Evolutionary conservation across 768 basidiomycete species (phyloP).

Genomic region (Sporobolomyces pararoseus): DNA sequence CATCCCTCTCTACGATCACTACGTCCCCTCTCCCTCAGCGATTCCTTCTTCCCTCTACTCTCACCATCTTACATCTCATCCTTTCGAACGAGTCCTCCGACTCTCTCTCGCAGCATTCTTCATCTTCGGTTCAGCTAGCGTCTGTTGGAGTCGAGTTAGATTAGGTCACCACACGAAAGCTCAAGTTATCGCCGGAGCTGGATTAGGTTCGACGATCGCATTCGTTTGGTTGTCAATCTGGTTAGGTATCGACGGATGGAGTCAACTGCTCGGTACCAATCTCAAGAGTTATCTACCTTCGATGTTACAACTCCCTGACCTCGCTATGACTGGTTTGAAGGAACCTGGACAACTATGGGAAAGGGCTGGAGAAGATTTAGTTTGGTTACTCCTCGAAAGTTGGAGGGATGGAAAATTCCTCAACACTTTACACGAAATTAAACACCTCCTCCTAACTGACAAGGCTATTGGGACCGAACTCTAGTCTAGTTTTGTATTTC

Average conservation of each 20-base stretch:
- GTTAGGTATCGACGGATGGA: conserved; percentile 36
- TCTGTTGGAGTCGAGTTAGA: conserved; percentile 44
- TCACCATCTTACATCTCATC: conserved; percentile 2
- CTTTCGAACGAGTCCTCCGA: conserved; percentile 20
- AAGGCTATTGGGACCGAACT: background rate
- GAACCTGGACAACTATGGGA: conserved; percentile 33
- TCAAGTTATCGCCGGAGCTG: conserved; percentile 44
- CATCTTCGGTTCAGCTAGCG: conserved; percentile 22
- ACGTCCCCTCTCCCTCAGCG: conserved; percentile 1
- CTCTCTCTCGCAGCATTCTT: conserved; percentile 25
- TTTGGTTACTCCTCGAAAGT: conserved; percentile 20
- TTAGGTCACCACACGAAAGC: conserved; percentile 44
- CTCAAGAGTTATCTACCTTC: background rate
- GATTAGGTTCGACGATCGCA: conserved; percentile 38
- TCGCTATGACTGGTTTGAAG: background rate
- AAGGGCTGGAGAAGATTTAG: conserved; percentile 36
- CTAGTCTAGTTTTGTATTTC: no score
- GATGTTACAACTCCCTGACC: background rate
- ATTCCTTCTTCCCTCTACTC: background rate
- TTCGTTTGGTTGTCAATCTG: conserved; percentile 39
- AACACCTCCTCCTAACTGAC: background rate
- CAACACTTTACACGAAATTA: background rate
- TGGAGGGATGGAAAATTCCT: conserved; percentile 18
- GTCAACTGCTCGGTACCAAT: conserved; percentile 10
- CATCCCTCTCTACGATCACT: conserved; percentile 34